Evolutionary conservation across 768 basidiomycete species (phyloP), one percentile per base, ranked within the genome.

Genomic region (Floccularia luteovirens): DNA sequence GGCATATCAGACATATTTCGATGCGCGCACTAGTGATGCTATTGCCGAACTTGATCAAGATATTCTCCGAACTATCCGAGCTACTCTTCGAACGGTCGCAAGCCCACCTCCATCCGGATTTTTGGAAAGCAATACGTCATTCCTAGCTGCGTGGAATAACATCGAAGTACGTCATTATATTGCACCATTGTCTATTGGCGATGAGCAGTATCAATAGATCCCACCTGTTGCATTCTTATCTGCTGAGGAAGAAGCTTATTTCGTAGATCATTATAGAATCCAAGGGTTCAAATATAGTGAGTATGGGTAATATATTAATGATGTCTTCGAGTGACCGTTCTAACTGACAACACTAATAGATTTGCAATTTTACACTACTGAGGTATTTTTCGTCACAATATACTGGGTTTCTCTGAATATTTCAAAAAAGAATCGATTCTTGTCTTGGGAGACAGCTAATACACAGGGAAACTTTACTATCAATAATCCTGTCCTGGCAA

Each of bases 1-100:
- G 21, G 60, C 69, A 0, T 88, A 88, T 50, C 79, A 81, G 49
- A 41, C 78, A 3, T 86, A 69, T 61, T 83, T 87, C 50, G 68
- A 76, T 45, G 41, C 52, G 3, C 55, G 69, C 20, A 74, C 75
- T 0, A 50, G 64, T 2, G 54, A 46, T 14, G 81, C 85, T 0
- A 52, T 65, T 0, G 52, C 45, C 0, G 80, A 88, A 49, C 63
- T 88, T 5, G 59, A 77, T 42, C 50, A 45, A 17, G 77, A 85
- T 54, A 57, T 81, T 27, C 63, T 72, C 21, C 68, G 79, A 39
- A 71, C 74, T 0, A 45, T 83, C 10, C 73, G 84, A 17, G 72
- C 70, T 1, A 77, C 75, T 1, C 50, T 80, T 24, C 63, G 80
- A 32, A 71, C 61, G 6, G 62, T 70, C 5, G 63, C 56, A 1